Base-by-base conservation (phyloP, 2,329 filamentous ascomycete species). In the Tolypocladium cylindrosporum region DNA sequence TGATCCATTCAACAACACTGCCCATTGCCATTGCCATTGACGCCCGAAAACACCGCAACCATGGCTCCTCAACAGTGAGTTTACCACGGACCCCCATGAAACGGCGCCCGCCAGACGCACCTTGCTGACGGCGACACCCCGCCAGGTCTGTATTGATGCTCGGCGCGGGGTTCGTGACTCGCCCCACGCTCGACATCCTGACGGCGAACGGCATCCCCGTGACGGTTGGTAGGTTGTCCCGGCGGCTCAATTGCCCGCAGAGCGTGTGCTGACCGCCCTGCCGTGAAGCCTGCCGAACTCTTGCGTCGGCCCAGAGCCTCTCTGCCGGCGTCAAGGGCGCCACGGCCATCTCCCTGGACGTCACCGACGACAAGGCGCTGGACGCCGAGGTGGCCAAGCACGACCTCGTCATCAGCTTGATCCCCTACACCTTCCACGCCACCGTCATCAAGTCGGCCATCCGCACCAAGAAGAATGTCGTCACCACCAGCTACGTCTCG, bases 371-470 rank as follows among this genome's bases (percentile, higher is more conserved):
- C 55, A 74, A 79, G 59, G 91, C 89, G 40, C 85, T 97, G 59
- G 91, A 97, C 68, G 84, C 85, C 56, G 90, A 86, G 69, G 83
- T 96, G 60, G 85, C 81, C 69, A 85, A 95, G 80, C 81, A 89
- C 71, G 89, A 94, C 71, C 76, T 96, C 13, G 86, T 88, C 71
- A 88, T 92, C 72, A 84, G 79, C 69, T 74, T 97, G 74, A 96
- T 97, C 67, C 93, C 93, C 55, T 97, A 97, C 78, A 95, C 86
- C 60, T 90, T 85, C 82, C 91, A 96, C 74, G 89, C 88, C 52
- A 80, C 82, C 58, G 91, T 97, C 68, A 95, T 97, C 84, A 93
- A 96, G 82, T 86, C 88, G 41, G 93, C 91, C 62, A 97, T 97
- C 76, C 84, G 87, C 68, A 83, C 87, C 68, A 97, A 96, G 89